Conservation (phyloP, 768 basidiomycete genomes). For the Boletellus sp. region DNA sequence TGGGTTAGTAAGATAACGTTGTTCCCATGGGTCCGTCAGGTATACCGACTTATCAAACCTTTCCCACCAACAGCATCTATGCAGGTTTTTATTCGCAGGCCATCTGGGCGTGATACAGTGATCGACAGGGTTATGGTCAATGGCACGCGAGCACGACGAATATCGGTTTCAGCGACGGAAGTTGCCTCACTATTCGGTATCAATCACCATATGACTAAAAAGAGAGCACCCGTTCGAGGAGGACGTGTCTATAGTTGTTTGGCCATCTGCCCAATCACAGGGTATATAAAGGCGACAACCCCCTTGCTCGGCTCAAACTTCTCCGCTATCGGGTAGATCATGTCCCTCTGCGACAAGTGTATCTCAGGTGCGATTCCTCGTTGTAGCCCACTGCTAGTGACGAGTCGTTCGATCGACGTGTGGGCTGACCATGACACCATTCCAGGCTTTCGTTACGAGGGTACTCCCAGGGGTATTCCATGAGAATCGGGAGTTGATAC, state of each 20-base stretch:
- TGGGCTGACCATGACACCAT: neutral
- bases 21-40: neutral
- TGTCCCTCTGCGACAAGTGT: slow-evolving; percentile 58
- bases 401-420: neutral
- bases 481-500: neutral
- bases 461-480: slow-evolving; percentile 18
- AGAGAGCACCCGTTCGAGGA: too few species aligned
- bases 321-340: slow-evolving; percentile 15
- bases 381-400: neutral
- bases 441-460: slow-evolving; percentile 48
- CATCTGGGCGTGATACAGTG: neutral
- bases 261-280: too few species aligned
- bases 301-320: too few species aligned
- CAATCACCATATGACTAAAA: too few species aligned
- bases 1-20: neutral
- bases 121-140: neutral
- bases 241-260: too few species aligned
- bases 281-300: too few species aligned
- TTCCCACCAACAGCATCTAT: too few species aligned
- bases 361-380: slow-evolving; percentile 40
- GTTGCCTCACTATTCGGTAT: slow-evolving; percentile 28
- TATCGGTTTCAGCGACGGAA: neutral
- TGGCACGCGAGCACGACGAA: neutral
- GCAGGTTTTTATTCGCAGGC: neutral
- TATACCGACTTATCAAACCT: neutral